Conservation (phyloP, 225 moss, liverwort and hornwort species). For the Lunularia cruciata region DNA sequence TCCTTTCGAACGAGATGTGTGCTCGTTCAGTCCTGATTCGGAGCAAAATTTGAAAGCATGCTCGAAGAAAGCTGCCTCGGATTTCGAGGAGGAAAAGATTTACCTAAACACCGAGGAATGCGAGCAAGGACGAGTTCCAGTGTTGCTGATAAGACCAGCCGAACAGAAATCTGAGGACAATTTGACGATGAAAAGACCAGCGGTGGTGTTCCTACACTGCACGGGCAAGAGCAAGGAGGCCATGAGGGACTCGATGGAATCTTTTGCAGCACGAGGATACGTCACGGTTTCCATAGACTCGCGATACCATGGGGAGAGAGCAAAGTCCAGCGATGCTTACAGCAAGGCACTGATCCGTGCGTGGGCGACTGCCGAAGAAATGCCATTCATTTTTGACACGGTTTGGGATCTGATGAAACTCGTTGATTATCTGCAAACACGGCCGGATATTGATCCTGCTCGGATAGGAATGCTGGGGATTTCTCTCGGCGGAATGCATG, state of each 20-base stretch:
- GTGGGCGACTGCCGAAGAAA: slow-evolving; percentile 71
- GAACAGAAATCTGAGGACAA: neutral
- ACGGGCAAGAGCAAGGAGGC: slow-evolving; percentile 67
- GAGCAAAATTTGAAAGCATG: slow-evolving; percentile 46
- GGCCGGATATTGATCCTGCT: slow-evolving; percentile 72
- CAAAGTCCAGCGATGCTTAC: slow-evolving; percentile 53
- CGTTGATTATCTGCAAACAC: slow-evolving; percentile 72
- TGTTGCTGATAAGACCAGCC: slow-evolving; percentile 55
- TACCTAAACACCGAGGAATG: slow-evolving; percentile 64
- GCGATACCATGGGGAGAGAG: slow-evolving; percentile 86
- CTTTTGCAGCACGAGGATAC: slow-evolving; percentile 74
- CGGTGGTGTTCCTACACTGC: slow-evolving; percentile 70
- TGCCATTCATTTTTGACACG: slow-evolving; percentile 95
- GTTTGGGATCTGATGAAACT: slow-evolving; percentile 93
- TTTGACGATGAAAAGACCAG: slow-evolving; percentile 43
- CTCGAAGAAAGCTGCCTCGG: slow-evolving; percentile 35
- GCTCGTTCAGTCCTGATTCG: neutral
- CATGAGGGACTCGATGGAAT: slow-evolving; percentile 73
- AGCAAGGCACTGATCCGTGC: slow-evolving; percentile 64
- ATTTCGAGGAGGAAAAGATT: slow-evolving; percentile 69
- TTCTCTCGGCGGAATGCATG: slow-evolving; percentile 91
- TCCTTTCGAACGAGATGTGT: neutral
- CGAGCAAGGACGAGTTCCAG: slow-evolving; percentile 80
- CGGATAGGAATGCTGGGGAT: slow-evolving; percentile 86
- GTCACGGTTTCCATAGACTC: slow-evolving; percentile 75